Evolutionary conservation across 768 basidiomycete species (phyloP), one percentile per base, ranked within the genome.

Genomic region (Lanmaoa pseudosensibilis): DNA sequence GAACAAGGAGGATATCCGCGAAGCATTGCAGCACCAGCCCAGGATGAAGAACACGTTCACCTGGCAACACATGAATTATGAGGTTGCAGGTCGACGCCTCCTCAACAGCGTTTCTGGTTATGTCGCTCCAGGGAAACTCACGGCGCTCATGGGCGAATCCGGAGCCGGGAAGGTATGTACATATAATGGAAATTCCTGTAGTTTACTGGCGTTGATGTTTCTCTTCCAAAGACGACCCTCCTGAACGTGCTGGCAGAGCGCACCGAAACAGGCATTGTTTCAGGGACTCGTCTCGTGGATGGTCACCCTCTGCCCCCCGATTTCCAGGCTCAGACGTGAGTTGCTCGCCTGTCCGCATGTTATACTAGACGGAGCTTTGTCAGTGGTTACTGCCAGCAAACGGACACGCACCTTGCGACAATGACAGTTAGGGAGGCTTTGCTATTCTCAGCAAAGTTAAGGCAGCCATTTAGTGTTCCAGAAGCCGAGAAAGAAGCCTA

Each of bases 361-460:
- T 11, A 16, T 47, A 18, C 21, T 23, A 12, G 18, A 30, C 10
- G 30, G 13, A 46, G 1, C 5, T 19, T n/a, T 6, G 19, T 52
- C 30, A 88, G 85, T 46, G 92, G 90, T 0, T 95, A 93, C 65
- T 90, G 87, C 55, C 92, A 95, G 66, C 94, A 96, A 68, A 83
- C 83, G 74, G 91, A 93, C 63, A 88, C 86, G 0, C 92, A 94
- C 71, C 79, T 88, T 18, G 80, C 81, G 27, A 85, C 85, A 6
- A 76, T 84, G 23, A 92, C 90, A 3, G 91, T 94, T 7, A 79
- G 88, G 39, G 92, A 94, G 62, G 89, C 92, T 0, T 73, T 94
- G 5, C 72, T 83, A 36, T 88, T 92, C 72, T 93, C 91, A 7
- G 92, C 92, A 4, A 83, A 81, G 52, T 72, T 94, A 18, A 85